Evolutionary conservation across 139 green algal species (phyloP).

Genomic region (Pleodorina starrii): DNA sequence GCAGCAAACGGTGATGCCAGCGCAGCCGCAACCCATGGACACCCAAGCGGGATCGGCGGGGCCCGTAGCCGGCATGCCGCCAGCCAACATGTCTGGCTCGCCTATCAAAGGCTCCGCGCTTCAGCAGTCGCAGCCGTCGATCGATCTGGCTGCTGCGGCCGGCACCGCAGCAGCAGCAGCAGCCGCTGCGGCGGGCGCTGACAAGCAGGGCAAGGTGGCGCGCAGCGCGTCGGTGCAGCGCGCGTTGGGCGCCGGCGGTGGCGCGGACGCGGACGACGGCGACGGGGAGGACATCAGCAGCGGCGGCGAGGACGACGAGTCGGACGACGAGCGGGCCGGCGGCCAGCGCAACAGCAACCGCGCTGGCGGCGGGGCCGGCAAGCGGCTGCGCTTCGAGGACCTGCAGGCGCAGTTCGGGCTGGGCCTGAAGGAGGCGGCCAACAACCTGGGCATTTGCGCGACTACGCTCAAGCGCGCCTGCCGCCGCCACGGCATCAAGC

Average conservation of each 20-base stretch:
- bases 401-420: constrained; percentile 88
- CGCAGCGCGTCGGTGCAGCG: constrained; percentile 19
- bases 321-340: constrained; percentile 15
- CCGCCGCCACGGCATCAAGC: constrained; percentile 88
- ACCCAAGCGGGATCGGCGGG: neutral
- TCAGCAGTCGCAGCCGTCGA: neutral
- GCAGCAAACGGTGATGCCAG: neutral
- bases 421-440: constrained; percentile 89
- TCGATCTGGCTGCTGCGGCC: neutral
- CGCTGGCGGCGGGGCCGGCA: constrained; percentile 61
- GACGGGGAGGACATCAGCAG: constrained; percentile 46
- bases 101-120: neutral
- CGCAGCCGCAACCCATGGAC: constrained; percentile 33
- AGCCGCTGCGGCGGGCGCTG: neutral
- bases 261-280: neutral
- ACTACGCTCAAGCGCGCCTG: constrained; percentile 93
- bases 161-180: neutral
- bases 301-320: constrained; percentile 47
- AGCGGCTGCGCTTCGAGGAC: constrained; percentile 76
- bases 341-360: constrained; percentile 49
- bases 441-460: constrained; percentile 88
- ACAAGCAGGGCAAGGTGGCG: constrained; percentile 6
- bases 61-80: neutral
- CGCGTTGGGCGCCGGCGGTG: neutral
- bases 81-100: neutral